These are phyloP conservation scores for Centaurea solstitialis DNA, from an alignment of 129 eudicot genomes.

Conservation along the genomic window DNA sequence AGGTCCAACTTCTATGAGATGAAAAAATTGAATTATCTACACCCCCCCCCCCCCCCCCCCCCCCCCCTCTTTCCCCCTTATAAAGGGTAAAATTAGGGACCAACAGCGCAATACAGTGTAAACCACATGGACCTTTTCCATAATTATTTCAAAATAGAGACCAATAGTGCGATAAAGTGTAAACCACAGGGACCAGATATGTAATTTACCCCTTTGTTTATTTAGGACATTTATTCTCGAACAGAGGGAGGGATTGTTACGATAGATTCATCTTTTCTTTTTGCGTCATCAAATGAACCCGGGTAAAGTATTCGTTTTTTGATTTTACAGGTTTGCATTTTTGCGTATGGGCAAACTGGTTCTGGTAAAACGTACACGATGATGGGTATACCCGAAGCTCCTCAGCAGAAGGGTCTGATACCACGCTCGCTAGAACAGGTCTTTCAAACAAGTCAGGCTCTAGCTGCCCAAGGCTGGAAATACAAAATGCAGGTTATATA, in stretches of 20 bases:
- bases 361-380: conserved; percentile 71
- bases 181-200: too few relatives aligned
- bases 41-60: too few relatives aligned
- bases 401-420: conserved; percentile 55
- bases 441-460: conserved; percentile 59
- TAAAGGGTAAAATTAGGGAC: not conserved
- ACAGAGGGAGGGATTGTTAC: too few relatives aligned
- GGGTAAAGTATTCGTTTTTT: not conserved
- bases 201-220: not conserved
- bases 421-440: conserved; percentile 71
- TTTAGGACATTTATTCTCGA: not conserved
- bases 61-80: too few relatives aligned
- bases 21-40: too few relatives aligned
- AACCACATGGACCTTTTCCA: too few relatives aligned
- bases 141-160: too few relatives aligned
- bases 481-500: conserved; percentile 56
- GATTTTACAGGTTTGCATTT: conserved; percentile 56
- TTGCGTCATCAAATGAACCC: not conserved
- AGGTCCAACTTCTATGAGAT: not conserved
- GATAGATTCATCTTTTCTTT: too few relatives aligned
- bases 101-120: too few relatives aligned
- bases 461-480: conserved; percentile 65
- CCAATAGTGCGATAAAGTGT: too few relatives aligned
- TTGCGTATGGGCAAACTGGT: conserved; percentile 80
- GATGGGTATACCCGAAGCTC: conserved; percentile 69